Percentiles rank a stretch among this genome's conserved stretches.
Evolutionary conservation across 1,284 basidiomycete genomes (phyloP).

Genomic region (Bondarzewia mesenterica): DNA sequence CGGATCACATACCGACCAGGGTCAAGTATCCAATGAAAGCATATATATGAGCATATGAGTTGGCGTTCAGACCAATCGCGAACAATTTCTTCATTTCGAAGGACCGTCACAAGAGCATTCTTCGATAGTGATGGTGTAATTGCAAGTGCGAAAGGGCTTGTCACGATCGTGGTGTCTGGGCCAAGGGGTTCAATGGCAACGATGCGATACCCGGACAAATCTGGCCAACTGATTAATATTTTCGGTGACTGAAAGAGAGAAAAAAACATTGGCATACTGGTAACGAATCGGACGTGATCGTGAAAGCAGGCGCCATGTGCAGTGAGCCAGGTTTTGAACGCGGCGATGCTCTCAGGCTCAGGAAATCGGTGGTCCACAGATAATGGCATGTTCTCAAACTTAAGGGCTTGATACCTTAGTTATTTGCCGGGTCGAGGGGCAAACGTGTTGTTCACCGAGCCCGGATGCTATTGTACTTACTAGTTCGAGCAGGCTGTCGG

Average conservation of each 20-base stretch:
- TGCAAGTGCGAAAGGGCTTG: conserved; percentile 68
- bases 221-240: conserved; percentile 21
- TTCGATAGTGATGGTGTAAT: conserved; percentile 53
- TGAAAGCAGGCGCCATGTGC: conserved; percentile 1
- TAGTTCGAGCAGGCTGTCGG: too few species aligned
- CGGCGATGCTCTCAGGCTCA: not conserved
- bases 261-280: not conserved
- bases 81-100: conserved; percentile 22
- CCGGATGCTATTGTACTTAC: too few species aligned
- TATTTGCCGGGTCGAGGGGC: too few species aligned
- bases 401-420: too few species aligned
- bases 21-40: conserved; percentile 57
- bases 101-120: conserved; percentile 33
- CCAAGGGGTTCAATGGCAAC: conserved; percentile 41
- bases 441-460: too few species aligned
- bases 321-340: not conserved
- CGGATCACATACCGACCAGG: conserved; percentile 16
- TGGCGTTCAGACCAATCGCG: conserved; percentile 60
- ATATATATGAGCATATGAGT: conserved; percentile 63
- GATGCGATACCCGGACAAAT: conserved; percentile 48
- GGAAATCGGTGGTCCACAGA: too few species aligned
- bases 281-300: not conserved
- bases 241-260: not conserved
- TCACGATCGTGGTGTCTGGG: conserved; percentile 50
- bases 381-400: too few species aligned